Base-by-base conservation (phyloP, 176 grass and related monocot species). In the Lolium multiflorum region DNA sequence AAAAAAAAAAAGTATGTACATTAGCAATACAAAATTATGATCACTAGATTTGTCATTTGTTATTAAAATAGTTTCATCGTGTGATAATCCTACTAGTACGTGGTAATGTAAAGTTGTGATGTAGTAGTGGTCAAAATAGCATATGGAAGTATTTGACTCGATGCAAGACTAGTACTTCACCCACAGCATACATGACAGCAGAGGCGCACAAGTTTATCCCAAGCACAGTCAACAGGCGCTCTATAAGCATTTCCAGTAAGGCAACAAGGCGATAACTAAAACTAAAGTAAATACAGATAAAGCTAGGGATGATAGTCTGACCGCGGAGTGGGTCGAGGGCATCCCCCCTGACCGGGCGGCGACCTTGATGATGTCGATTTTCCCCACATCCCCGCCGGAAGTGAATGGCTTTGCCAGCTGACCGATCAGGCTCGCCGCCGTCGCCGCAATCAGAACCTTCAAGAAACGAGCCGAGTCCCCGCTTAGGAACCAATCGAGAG, bases 271-370 rank as follows among this genome's bases (percentile, higher is more conserved):
- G 50, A 24, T 16, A 64, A n/a, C n/a, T n/a, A n/a, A n/a, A 80
- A 84, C 6, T 2, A 31, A 68, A 16, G 9, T 35, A 68, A 31
- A 6, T 2, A 83, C 9, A 20, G 35, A 5, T 24, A 6, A 43
- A n/a, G n/a, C n/a, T n/a, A n/a, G 8, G 35, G n/a, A 11, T 0
- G 28, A 71, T 74, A 17, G 65, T 86, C 88, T 92, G 64, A 98
- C 97, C 57, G 92, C 84, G 4, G 97, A 94, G 90, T 98, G 94
- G 5, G 97, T 96, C 5, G 97, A 98, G 79, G 97, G 97, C 97
- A 98, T 96, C 73, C 97, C 94, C 46, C 94, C 92, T 3, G 97
- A 84, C 18, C 82, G 86, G 84, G 91, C 76, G 13, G 83, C 82
- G 39, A 85, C 83, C 81, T 48, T 92, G 55, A 87, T 90, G 61